Evolutionary conservation across 169 alveolate genomes (phyloP).

Genomic region (Eimeria falciformis): DNA sequence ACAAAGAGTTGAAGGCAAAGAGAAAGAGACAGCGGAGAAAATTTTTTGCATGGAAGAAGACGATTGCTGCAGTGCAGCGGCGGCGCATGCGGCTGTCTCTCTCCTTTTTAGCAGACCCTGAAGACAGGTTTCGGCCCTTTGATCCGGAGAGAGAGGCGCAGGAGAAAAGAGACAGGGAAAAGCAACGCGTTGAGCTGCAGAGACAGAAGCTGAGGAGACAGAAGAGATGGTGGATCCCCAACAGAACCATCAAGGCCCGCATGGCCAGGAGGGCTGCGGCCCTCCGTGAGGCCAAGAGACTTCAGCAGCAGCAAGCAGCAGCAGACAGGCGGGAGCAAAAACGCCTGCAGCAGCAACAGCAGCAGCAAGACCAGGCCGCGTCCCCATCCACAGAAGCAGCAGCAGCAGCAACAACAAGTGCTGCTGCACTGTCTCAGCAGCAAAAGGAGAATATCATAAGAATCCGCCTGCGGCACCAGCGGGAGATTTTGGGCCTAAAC

Average conservation of each 20-base stretch:
- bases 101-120: not conserved
- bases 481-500: not conserved
- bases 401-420: not conserved
- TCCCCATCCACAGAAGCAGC: not conserved
- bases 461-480: not conserved
- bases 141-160: not conserved
- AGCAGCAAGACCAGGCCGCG: not conserved
- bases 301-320: not conserved
- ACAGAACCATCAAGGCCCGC: not conserved
- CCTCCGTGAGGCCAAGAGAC: not conserved
- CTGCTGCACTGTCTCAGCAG: not conserved
- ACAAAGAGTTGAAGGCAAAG: not conserved
- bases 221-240: conserved; percentile 9
- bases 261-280: not conserved
- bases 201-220: not conserved
- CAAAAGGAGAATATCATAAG: not conserved
- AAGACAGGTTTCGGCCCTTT: not conserved
- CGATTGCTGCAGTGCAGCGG: not conserved
- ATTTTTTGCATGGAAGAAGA: not conserved
- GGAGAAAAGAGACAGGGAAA: not conserved
- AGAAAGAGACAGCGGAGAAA: not conserved
- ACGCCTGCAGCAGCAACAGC: not conserved
- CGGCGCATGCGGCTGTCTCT: not conserved
- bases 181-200: not conserved
- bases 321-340: not conserved